phyloP scores from a whole-genome alignment of 2,329 filamentous ascomycete genomes.

The Talaromyces sp. region DNA sequence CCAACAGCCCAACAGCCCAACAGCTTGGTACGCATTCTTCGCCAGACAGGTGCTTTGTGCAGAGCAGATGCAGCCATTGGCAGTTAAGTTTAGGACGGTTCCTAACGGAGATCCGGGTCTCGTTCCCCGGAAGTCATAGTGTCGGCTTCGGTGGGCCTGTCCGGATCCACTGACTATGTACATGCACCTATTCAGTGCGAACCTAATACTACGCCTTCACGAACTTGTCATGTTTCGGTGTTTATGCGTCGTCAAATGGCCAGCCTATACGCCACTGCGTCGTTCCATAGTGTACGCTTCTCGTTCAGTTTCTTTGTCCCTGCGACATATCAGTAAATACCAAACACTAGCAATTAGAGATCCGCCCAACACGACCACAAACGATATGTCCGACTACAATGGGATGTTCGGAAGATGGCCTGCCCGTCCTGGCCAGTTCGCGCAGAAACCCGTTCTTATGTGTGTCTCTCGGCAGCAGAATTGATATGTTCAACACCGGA shows the following conservation, averaged over 20 bases:
- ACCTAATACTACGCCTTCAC: background rate
- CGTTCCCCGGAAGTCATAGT: background rate
- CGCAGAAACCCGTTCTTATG: background rate
- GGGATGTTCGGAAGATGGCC: background rate
- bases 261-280: background rate
- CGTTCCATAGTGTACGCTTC: background rate
- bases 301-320: background rate
- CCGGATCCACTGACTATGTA: background rate
- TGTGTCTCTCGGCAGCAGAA: background rate
- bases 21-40: conserved; percentile 7
- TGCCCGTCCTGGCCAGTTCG: background rate
- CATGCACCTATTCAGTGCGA: background rate
- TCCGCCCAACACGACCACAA: background rate
- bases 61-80: conserved; percentile 4
- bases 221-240: background rate
- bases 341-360: background rate
- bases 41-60: conserved; percentile 5
- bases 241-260: background rate
- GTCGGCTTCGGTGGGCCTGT: background rate
- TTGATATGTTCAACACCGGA: background rate
- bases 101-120: background rate
- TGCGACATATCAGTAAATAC: background rate
- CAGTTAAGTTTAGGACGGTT: background rate
- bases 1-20: conserved; percentile 9
- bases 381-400: background rate